Percentiles rank a stretch among this genome's conserved stretches.
Conservation (phyloP, 1,284 basidiomycete species). For the Naganishia albida region DNA sequence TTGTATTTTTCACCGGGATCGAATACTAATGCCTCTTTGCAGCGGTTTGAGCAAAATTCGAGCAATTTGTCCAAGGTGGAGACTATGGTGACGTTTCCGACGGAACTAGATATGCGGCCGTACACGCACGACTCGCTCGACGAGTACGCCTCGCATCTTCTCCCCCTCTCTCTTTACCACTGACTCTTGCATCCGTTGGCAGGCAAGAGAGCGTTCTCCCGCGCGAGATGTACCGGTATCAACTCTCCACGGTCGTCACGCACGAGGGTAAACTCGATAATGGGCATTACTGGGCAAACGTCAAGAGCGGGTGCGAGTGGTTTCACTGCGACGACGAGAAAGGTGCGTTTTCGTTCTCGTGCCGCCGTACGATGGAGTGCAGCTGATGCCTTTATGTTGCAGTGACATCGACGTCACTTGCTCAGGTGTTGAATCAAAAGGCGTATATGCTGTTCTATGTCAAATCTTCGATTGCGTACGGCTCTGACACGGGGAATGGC, state of each 20-base stretch:
- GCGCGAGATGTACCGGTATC: slow-evolving; percentile 78
- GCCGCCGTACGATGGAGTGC: background rate
- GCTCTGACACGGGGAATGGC: background rate
- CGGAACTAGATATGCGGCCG: slow-evolving; percentile 81
- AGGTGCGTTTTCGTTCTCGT: slow-evolving; percentile 56
- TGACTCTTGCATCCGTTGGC: background rate
- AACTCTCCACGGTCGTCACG: slow-evolving; percentile 89
- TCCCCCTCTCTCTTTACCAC: background rate
- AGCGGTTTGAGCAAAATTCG: slow-evolving; percentile 90
- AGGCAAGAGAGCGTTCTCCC: slow-evolving; percentile 51
- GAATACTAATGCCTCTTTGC: slow-evolving; percentile 1
- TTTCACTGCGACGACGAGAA: slow-evolving; percentile 94
- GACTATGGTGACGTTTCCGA: slow-evolving; percentile 77
- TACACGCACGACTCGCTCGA: slow-evolving; percentile 64
- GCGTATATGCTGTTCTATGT: slow-evolving; percentile 94
- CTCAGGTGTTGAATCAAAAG: slow-evolving; percentile 66
- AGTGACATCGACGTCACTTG: slow-evolving; percentile 61
- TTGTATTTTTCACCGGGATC: background rate
- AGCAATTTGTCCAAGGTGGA: slow-evolving; percentile 78
- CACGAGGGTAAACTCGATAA: slow-evolving; percentile 94
- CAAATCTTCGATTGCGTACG: slow-evolving; percentile 77
- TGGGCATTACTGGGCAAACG: slow-evolving; percentile 71
- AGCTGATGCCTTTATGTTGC: background rate
- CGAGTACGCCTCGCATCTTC: slow-evolving; percentile 25
- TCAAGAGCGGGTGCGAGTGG: slow-evolving; percentile 64